phyloP scores from a whole-genome alignment of 495 filamentous ascomycete species.

The Aspergillus baeticus region DNA sequence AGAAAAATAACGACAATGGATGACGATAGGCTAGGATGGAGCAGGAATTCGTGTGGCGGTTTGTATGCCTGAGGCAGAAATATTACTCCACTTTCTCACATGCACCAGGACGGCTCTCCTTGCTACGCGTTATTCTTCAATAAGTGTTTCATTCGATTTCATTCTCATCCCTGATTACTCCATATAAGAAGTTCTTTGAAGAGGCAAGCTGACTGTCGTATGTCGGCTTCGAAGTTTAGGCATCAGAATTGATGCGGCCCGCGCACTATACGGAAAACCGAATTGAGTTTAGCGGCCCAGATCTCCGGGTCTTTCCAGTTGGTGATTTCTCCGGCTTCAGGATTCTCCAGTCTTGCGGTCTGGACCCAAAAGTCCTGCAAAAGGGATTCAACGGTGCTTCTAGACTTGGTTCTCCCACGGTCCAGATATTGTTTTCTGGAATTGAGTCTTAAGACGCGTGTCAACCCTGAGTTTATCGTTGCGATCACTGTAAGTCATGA shows the following conservation, averaged over 20 bases:
- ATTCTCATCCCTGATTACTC: no score
- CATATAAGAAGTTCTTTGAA: no score
- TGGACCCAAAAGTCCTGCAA: background rate
- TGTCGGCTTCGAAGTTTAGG: background rate
- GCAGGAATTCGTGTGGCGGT: background rate
- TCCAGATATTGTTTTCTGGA: no score
- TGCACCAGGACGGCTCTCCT: no score
- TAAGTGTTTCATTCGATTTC: no score
- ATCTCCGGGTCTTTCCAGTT: background rate
- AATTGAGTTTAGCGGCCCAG: slow-evolving; percentile 4
- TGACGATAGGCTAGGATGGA: background rate
- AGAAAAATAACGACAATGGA: background rate
- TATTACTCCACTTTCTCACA: no score
- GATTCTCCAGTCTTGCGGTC: slow-evolving; percentile 2
- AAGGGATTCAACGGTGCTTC: background rate
- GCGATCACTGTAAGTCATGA: no score
- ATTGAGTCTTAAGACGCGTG: no score
- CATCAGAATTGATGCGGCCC: background rate
- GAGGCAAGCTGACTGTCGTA: no score
- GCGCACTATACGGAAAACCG: background rate
- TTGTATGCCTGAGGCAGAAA: background rate
- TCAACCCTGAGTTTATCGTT: no score
- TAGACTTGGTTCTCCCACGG: background rate
- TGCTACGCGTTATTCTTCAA: no score
- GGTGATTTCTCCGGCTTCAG: background rate